Percentiles rank a stretch among this genome's conserved stretches.
Conservation (phyloP, 2,329 filamentous ascomycete genomes). For the Xylaria arbuscula region DNA sequence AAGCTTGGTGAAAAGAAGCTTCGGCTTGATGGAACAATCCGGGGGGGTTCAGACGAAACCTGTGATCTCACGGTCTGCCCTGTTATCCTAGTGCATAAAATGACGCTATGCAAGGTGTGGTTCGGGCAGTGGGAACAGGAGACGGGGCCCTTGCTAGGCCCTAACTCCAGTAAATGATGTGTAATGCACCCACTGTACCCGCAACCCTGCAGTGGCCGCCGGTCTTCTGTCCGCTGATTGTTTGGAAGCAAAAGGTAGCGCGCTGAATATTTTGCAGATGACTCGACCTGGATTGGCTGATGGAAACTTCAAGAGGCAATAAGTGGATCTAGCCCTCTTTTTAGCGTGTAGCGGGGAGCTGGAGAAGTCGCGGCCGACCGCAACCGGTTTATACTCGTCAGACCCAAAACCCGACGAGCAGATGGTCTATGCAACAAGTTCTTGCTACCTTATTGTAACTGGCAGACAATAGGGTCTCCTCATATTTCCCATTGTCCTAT, state of each 20-base stretch:
- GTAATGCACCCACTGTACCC: constrained; percentile 4
- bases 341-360: constrained; percentile 35
- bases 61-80: too few species aligned
- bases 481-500: neutral
- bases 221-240: neutral
- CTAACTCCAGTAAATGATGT: constrained; percentile 25
- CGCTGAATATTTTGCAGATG: constrained; percentile 24
- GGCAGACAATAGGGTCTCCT: neutral
- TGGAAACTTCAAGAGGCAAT: neutral
- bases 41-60: constrained; percentile 17
- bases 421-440: constrained; percentile 18
- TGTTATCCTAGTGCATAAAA: too few species aligned
- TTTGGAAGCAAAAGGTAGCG: constrained; percentile 16
- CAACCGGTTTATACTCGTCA: constrained; percentile 43
- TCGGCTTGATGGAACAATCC: constrained; percentile 28
- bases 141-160: neutral
- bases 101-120: constrained; percentile 39
- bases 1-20: constrained; percentile 22
- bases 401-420: constrained; percentile 16
- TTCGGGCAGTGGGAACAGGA: constrained; percentile 11
- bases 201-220: neutral
- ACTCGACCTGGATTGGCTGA: constrained; percentile 34
- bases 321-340: constrained; percentile 9
- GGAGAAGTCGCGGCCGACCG: constrained; percentile 35
- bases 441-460: neutral